phyloP scores from a whole-genome alignment of 1,139 yeast genomes.

The Pichia sp. region DNA sequence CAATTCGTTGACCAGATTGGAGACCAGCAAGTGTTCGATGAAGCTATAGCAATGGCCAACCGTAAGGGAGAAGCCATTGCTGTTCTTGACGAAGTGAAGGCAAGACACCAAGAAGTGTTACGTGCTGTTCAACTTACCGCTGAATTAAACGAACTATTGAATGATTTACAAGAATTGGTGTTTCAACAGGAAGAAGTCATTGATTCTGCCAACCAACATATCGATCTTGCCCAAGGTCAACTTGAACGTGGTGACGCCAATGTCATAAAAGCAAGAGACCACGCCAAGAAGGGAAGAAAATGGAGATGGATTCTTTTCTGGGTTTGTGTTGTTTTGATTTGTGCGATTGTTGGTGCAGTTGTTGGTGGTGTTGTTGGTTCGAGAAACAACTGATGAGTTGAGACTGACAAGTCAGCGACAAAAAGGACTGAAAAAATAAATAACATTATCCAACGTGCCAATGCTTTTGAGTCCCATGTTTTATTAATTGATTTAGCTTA shows the following conservation, averaged over 20 bases:
- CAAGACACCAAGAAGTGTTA: conserved; percentile 92
- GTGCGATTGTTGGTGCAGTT: conserved; percentile 66
- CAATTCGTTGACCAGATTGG: conserved; percentile 60
- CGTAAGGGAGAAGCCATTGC: conserved; percentile 97
- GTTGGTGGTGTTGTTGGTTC: conserved; percentile 43
- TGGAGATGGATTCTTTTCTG: conserved; percentile 86
- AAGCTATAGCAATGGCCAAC: conserved; percentile 77
- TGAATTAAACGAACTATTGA: conserved; percentile 89
- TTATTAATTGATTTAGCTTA: neutral
- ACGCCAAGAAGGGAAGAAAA: conserved; percentile 86
- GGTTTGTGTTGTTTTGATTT: conserved; percentile 56
- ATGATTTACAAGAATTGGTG: conserved; percentile 94
- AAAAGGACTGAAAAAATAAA: neutral
- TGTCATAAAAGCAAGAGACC: conserved; percentile 81
- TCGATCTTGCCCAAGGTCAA: conserved; percentile 79
- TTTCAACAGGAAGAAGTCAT: conserved; percentile 93
- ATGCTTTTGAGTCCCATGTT: neutral
- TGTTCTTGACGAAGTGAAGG: conserved; percentile 92
- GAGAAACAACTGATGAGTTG: conserved; percentile 17
- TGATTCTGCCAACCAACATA: conserved; percentile 77
- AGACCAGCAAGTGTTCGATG: conserved; percentile 89
- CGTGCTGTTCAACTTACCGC: conserved; percentile 95
- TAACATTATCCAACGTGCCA: neutral
- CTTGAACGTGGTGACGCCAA: conserved; percentile 94
- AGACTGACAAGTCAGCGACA: neutral